A percentile compares a stretch with the other conserved stretches of the same genome.
Conservation (phyloP, 2,329 filamentous ascomycete genomes). For the Monosporascus sp. region DNA sequence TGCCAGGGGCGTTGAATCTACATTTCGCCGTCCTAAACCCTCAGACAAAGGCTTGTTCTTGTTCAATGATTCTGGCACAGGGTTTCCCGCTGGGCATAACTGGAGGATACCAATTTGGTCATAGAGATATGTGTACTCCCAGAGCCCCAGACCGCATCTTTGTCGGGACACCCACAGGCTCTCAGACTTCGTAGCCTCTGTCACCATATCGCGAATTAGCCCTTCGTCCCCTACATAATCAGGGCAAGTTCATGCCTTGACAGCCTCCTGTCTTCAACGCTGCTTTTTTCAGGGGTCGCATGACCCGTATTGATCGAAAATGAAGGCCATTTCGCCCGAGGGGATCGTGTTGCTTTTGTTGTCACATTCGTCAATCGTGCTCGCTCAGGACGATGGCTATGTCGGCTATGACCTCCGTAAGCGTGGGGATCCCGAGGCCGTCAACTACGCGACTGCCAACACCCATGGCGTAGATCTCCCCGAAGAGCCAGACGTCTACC, state of each 20-base stretch:
- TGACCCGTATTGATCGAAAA: slow-evolving; percentile 8
- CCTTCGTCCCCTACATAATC: not conserved
- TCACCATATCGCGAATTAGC: not conserved
- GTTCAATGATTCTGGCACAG: not conserved
- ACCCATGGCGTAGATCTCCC: slow-evolving; percentile 40
- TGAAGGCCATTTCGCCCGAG: slow-evolving; percentile 17
- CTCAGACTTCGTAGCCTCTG: not conserved
- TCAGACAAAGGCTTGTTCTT: not conserved
- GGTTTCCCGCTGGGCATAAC: slow-evolving; percentile 1
- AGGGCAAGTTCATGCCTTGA: not conserved
- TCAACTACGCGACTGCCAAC: slow-evolving; percentile 48
- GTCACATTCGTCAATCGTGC: slow-evolving; percentile 10
- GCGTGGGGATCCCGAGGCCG: slow-evolving; percentile 44
- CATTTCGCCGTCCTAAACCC: not conserved
- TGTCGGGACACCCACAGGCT: not conserved
- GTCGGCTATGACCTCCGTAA: slow-evolving; percentile 49
- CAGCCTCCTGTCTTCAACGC: slow-evolving; percentile 13
- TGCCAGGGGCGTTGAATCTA: not conserved
- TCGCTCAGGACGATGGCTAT: slow-evolving; percentile 39
- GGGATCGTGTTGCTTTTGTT: slow-evolving; percentile 25
- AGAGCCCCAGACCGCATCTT: not conserved
- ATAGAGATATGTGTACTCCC: too few species aligned
- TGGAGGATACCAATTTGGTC: not conserved
- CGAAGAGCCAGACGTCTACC: slow-evolving; percentile 51
- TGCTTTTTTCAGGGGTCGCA: slow-evolving; percentile 20